Evolutionary conservation across 805 yeast species (phyloP).

Genomic region (Lachancea thermotolerans): DNA sequence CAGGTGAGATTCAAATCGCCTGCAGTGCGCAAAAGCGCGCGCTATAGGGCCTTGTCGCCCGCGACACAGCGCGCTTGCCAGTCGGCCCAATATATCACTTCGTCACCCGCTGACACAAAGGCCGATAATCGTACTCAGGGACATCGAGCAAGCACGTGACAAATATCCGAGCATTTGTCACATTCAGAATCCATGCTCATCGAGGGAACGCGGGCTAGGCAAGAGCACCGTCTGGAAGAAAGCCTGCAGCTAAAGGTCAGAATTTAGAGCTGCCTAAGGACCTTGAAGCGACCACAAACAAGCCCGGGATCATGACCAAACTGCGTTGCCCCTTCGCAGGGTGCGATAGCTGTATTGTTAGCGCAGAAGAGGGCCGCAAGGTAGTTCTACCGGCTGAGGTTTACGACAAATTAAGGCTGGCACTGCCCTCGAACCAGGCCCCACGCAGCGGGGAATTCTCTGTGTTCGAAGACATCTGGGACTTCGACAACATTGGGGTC

Average conservation of each 20-base stretch:
- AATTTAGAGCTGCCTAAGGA: too few relatives aligned
- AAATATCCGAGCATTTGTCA: too few relatives aligned
- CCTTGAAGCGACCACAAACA: background rate
- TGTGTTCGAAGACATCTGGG: conserved; percentile 59
- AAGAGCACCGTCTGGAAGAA: too few relatives aligned
- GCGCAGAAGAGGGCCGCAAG: conserved; percentile 7
- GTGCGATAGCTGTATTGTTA: conserved; percentile 20
- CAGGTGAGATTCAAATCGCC: too few relatives aligned
- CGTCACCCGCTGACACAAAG: background rate
- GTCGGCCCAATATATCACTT: background rate
- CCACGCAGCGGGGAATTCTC: conserved; percentile 30
- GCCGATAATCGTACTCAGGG: background rate
- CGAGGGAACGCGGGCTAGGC: too few relatives aligned
- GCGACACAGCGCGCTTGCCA: background rate
- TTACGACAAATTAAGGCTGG: conserved; percentile 16
- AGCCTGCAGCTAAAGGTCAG: too few relatives aligned
- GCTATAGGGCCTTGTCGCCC: too few relatives aligned
- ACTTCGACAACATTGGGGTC: conserved; percentile 73
- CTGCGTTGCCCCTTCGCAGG: conserved; percentile 23
- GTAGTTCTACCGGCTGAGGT: conserved; percentile 11
- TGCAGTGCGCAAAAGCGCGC: too few relatives aligned
- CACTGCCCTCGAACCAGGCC: conserved; percentile 10
- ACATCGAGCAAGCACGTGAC: too few relatives aligned
- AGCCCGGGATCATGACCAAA: conserved; percentile 10
- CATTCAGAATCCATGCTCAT: too few relatives aligned